A percentile compares a stretch with the other conserved stretches of the same genome.
Evolutionary conservation across 768 basidiomycete genomes (phyloP).

Genomic region (Termitomyces sp.): DNA sequence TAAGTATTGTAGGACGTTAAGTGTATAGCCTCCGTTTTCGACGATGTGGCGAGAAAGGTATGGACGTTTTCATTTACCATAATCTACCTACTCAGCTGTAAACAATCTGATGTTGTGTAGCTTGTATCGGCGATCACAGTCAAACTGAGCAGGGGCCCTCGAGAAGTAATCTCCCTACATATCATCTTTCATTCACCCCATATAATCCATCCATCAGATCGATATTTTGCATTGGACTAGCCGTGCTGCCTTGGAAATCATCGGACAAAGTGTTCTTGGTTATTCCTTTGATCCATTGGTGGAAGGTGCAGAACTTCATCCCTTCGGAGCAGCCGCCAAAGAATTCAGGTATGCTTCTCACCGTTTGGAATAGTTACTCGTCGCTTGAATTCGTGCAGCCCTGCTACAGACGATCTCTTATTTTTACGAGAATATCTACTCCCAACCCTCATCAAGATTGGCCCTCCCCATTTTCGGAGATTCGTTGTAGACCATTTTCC

Average conservation of each 20-base stretch:
- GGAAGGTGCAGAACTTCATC: constrained; percentile 22
- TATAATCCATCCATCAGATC: constrained; percentile 13
- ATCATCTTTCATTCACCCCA: background rate
- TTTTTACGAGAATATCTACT: constrained; percentile 20
- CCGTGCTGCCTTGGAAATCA: constrained; percentile 26
- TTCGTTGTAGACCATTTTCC: constrained; percentile 24
- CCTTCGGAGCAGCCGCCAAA: constrained; percentile 24
- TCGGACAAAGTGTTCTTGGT: constrained; percentile 28
- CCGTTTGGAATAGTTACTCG: background rate
- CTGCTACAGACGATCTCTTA: constrained; percentile 7
- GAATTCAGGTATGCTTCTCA: constrained; percentile 13
- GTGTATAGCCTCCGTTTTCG: constrained; percentile 14
- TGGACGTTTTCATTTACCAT: background rate
- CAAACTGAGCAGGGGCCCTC: constrained; percentile 10
- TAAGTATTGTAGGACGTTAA: no score
- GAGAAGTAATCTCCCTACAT: constrained; percentile 10
- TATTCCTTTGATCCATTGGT: constrained; percentile 26
- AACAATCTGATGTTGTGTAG: background rate
- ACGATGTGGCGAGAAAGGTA: constrained; percentile 17
- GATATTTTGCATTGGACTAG: constrained; percentile 26
- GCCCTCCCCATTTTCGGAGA: constrained; percentile 29
- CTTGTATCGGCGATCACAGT: constrained; percentile 6
- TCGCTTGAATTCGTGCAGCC: background rate
- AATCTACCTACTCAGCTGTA: no score
- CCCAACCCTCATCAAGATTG: constrained; percentile 26